Evolutionary conservation across 805 yeast genomes (phyloP).

Genomic region (Starmera amethionina): DNA sequence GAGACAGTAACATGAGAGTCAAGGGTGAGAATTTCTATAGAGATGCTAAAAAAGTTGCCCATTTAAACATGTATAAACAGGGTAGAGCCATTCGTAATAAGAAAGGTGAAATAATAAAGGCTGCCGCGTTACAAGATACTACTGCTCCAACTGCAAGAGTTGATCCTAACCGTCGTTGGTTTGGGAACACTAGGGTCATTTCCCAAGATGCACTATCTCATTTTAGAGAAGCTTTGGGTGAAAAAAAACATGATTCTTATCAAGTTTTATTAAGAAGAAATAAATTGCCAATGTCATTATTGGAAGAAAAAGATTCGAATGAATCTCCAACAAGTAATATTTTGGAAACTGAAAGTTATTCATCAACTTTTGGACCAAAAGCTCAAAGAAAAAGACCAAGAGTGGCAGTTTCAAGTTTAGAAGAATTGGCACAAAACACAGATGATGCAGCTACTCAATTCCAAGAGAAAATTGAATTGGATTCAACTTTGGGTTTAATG

Average conservation of each 20-base stretch:
- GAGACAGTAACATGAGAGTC: slow-evolving; percentile 86
- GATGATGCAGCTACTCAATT: slow-evolving; percentile 45
- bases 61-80: slow-evolving; percentile 84
- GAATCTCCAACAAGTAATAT: slow-evolving; percentile 74
- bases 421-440: slow-evolving; percentile 60
- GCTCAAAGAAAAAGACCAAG: slow-evolving; percentile 89
- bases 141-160: slow-evolving; percentile 88
- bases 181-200: slow-evolving; percentile 93
- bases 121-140: slow-evolving; percentile 81
- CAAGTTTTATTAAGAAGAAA: slow-evolving; percentile 83
- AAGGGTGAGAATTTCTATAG: slow-evolving; percentile 96
- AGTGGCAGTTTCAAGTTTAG: slow-evolving; percentile 65
- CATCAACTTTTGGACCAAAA: slow-evolving; percentile 85
- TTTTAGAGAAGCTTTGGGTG: slow-evolving; percentile 90
- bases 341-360: slow-evolving; percentile 80
- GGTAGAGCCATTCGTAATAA: slow-evolving; percentile 85
- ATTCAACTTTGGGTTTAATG: slow-evolving; percentile 72
- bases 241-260: slow-evolving; percentile 69
- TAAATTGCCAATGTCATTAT: slow-evolving; percentile 88
- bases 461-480: slow-evolving; percentile 69
- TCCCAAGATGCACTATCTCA: slow-evolving; percentile 94
- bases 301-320: slow-evolving; percentile 75
- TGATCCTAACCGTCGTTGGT: slow-evolving; percentile 96
- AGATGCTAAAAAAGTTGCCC: slow-evolving; percentile 88
- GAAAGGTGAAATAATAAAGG: slow-evolving; percentile 75